Evolutionary conservation across 1,284 basidiomycete species (phyloP).

Genomic region (Tilletia setariae): DNA sequence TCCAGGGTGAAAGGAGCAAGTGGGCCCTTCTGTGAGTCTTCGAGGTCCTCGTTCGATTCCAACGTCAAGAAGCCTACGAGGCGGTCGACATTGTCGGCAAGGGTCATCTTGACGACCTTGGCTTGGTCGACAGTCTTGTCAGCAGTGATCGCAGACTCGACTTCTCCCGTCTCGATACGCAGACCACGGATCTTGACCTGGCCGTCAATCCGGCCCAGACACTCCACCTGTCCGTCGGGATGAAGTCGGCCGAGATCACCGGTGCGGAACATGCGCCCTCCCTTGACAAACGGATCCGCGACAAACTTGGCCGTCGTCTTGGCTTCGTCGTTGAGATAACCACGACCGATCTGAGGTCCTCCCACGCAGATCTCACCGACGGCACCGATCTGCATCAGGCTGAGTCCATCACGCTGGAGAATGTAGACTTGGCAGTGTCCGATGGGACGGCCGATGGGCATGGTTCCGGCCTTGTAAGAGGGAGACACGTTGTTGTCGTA

Average conservation of each 20-base stretch:
- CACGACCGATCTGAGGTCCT: conserved; percentile 6
- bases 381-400: not conserved
- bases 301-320: not conserved
- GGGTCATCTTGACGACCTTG: not conserved
- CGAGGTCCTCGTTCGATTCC: not conserved
- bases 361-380: conserved; percentile 1
- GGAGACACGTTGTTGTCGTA: not conserved
- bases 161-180: conserved; percentile 9
- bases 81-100: not conserved
- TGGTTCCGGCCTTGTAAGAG: not conserved
- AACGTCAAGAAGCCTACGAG: not conserved
- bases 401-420: not conserved
- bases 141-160: not conserved
- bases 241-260: not conserved
- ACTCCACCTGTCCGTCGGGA: not conserved
- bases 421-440: not conserved
- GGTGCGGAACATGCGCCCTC: conserved; percentile 9
- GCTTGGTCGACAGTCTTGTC: not conserved
- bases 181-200: conserved; percentile 14
- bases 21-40: not conserved
- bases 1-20: not conserved
- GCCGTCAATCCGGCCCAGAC: no score
- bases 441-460: not conserved
- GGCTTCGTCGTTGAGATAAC: not conserved
- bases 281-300: not conserved